These are phyloP conservation scores for Bretschneidera sinensis DNA, from an alignment of 345 rosid genomes.

Conservation along the genomic window DNA sequence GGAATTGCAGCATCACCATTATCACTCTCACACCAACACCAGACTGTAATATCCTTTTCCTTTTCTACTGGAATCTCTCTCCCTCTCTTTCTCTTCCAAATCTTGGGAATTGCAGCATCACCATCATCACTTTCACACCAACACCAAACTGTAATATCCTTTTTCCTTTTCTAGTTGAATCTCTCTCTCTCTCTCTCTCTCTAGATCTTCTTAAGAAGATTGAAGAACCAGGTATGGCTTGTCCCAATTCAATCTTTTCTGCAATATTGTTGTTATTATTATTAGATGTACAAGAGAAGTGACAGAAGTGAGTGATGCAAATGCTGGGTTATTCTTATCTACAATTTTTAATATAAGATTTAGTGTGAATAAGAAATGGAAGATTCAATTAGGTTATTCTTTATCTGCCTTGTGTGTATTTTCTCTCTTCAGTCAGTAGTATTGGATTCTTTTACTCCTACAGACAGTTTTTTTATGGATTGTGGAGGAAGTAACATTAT, in stretches of 20 bases:
- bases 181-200: too few relatives aligned
- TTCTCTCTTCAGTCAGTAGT: background rate
- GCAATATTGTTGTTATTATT: background rate
- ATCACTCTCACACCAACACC: background rate
- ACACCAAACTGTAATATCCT: too few relatives aligned
- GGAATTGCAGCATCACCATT: background rate
- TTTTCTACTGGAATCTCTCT: background rate
- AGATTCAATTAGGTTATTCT: background rate
- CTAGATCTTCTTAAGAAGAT: background rate
- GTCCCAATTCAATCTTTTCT: background rate
- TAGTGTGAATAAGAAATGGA: constrained; percentile 2
- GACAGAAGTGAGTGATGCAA: constrained; percentile 1
- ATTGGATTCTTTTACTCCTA: constrained; percentile 14
- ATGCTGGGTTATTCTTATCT: background rate
- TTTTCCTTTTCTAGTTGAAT: too few relatives aligned
- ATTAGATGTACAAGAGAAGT: background rate
- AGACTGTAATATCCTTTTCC: background rate
- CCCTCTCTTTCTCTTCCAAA: too few relatives aligned
- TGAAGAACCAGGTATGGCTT: constrained; percentile 9
- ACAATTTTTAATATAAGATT: background rate
- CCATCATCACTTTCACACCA: too few relatives aligned
- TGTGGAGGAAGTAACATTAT: constrained; percentile 17
- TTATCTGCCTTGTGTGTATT: constrained; percentile 5
- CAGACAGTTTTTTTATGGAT: constrained; percentile 16
- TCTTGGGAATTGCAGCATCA: too few relatives aligned